Percentiles rank a stretch among this genome's conserved stretches.
phyloP scores from a whole-genome alignment of 148 eudicot genomes.

The Heliamphora exappendiculata region DNA sequence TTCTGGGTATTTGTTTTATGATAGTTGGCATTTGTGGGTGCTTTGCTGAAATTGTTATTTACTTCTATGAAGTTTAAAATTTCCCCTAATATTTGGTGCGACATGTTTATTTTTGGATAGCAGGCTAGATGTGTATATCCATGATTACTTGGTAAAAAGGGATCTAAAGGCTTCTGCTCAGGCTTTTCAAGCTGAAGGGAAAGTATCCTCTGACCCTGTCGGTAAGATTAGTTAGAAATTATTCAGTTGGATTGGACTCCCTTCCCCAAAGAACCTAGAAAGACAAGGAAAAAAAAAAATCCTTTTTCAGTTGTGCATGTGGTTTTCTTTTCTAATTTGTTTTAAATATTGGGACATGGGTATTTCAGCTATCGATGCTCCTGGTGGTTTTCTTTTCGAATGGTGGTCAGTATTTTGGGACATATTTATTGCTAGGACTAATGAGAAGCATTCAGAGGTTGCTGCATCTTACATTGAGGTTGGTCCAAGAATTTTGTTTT shows the following conservation, averaged over 20 bases:
- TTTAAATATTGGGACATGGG: constrained; percentile 3
- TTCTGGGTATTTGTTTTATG: not conserved
- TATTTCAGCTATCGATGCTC: constrained; percentile 75
- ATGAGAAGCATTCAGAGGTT: constrained; percentile 58
- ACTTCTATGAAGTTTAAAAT: not conserved
- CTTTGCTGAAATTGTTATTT: not conserved
- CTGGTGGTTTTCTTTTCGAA: constrained; percentile 80
- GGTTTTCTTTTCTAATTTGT: not conserved
- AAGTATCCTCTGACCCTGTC: constrained; percentile 64
- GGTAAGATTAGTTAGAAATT: constrained; percentile 35
- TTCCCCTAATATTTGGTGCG: not conserved
- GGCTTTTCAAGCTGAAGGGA: constrained; percentile 73
- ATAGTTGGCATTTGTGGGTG: not conserved
- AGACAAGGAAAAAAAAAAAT: not conserved
- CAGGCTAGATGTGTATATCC: constrained; percentile 80
- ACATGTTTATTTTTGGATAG: not conserved
- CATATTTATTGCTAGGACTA: constrained; percentile 70
- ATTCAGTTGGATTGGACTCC: not conserved
- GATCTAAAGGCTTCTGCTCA: constrained; percentile 64
- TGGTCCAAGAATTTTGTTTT: constrained; percentile 10
- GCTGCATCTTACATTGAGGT: constrained; percentile 80
- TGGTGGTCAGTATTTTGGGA: constrained; percentile 96
- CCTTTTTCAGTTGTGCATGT: not conserved
- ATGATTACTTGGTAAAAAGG: constrained; percentile 77
- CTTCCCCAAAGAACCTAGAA: not conserved